Evolutionary conservation across 2,329 filamentous ascomycete genomes (phyloP).

Genomic region (Penicillium thymicola): DNA sequence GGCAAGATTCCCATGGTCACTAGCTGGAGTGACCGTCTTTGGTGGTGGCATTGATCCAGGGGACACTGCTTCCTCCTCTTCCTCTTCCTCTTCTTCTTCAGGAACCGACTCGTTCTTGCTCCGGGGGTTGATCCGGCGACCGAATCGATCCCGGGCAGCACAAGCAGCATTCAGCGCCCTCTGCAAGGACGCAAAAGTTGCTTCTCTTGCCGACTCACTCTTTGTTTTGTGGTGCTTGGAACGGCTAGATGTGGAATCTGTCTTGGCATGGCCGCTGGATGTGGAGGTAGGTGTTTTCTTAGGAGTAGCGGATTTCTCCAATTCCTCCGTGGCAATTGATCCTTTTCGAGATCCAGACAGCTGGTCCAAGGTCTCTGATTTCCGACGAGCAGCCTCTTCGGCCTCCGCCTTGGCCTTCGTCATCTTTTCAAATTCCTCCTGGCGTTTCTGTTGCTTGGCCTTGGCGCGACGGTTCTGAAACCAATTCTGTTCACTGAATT

Average conservation of each 20-base stretch:
- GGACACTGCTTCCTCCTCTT: slow-evolving; percentile 31
- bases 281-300: slow-evolving; percentile 26
- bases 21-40: slow-evolving; percentile 9
- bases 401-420: slow-evolving; percentile 40
- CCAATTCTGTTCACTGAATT: slow-evolving; percentile 45
- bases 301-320: slow-evolving; percentile 26
- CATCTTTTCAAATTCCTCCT: slow-evolving; percentile 49
- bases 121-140: slow-evolving; percentile 19
- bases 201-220: slow-evolving; percentile 40
- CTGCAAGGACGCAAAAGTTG: slow-evolving; percentile 45
- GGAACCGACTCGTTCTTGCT: slow-evolving; percentile 17
- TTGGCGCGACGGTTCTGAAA: slow-evolving; percentile 53
- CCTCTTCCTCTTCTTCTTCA: slow-evolving; percentile 22
- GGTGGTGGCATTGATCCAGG: slow-evolving; percentile 28
- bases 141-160: slow-evolving; percentile 37
- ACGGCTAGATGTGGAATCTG: slow-evolving; percentile 15
- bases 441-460: slow-evolving; percentile 50
- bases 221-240: slow-evolving; percentile 37
- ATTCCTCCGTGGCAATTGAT: slow-evolving; percentile 21
- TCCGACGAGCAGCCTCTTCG: slow-evolving; percentile 34
- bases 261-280: slow-evolving; percentile 2
- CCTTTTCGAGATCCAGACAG: slow-evolving; percentile 23
- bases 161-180: slow-evolving; percentile 43
- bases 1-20: slow-evolving; percentile 16
- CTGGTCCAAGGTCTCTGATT: slow-evolving; percentile 26